Evolutionary conservation across 1,139 yeast genomes (phyloP).

Genomic region (Hemisphaericaspora lyxosophila): DNA sequence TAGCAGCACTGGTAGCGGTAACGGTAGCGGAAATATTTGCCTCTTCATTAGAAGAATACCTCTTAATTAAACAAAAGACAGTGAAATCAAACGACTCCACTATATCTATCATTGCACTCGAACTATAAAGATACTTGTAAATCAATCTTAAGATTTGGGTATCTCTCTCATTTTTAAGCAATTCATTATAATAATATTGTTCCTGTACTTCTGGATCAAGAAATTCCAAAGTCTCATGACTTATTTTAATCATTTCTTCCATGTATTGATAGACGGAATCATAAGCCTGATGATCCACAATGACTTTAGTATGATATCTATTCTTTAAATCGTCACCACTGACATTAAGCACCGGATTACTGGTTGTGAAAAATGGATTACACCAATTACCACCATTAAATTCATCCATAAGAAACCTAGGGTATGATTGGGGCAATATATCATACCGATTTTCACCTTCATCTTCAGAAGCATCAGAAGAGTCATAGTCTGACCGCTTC

Average conservation of each 20-base stretch:
- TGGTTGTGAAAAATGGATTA: slow-evolving; percentile 58
- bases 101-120: slow-evolving; percentile 51
- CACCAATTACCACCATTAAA: slow-evolving; percentile 77
- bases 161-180: slow-evolving; percentile 48
- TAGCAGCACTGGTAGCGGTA: no score
- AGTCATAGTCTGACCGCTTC: slow-evolving; percentile 37
- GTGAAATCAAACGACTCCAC: slow-evolving; percentile 66
- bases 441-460: slow-evolving; percentile 39
- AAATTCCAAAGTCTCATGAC: slow-evolving; percentile 41
- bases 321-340: slow-evolving; percentile 49
- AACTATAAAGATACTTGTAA: slow-evolving; percentile 51
- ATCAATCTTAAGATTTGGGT: slow-evolving; percentile 52
- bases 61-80: slow-evolving; percentile 45
- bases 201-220: slow-evolving; percentile 39
- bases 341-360: slow-evolving; percentile 39
- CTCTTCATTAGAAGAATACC: slow-evolving; percentile 24
- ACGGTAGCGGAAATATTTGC: slow-evolving; percentile 6
- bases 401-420: slow-evolving; percentile 62
- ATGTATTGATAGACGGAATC: slow-evolving; percentile 35
- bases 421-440: slow-evolving; percentile 60
- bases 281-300: slow-evolving; percentile 51
- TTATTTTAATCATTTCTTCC: slow-evolving; percentile 37
- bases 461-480: slow-evolving; percentile 37
- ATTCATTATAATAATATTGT: slow-evolving; percentile 35
- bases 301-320: slow-evolving; percentile 43